These are phyloP conservation scores for Trichoderma sp. DNA, from an alignment of 2,329 filamentous ascomycete species.

Conservation along the genomic window DNA sequence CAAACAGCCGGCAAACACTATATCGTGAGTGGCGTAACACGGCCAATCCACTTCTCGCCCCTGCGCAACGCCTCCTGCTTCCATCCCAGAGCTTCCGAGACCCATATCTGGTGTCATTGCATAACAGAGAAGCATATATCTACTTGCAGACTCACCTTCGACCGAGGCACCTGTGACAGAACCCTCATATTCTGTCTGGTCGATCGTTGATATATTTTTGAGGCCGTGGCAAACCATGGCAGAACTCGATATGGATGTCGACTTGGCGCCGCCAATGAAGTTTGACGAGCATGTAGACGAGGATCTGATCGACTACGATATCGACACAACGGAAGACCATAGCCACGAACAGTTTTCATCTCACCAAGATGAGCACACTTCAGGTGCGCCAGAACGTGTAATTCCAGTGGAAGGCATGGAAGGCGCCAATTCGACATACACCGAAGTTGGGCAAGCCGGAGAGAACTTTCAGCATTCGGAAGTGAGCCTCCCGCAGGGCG, in stretches of 20 bases:
- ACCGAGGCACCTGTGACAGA: not conserved
- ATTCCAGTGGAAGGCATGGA: conserved; percentile 3
- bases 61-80: not conserved
- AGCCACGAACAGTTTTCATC: conserved; percentile 6
- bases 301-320: conserved; percentile 44
- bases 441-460: not conserved
- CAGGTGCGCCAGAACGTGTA: not conserved
- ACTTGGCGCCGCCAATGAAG: conserved; percentile 32
- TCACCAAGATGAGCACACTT: conserved; percentile 16
- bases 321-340: conserved; percentile 32
- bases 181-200: not conserved
- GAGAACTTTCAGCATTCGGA: not conserved
- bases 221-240: conserved; percentile 30
- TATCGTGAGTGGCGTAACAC: conserved; percentile 19
- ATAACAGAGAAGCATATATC: not conserved
- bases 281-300: conserved; percentile 35
- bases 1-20: conserved; percentile 11
- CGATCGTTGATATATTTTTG: not conserved
- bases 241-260: conserved; percentile 39
- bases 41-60: not conserved
- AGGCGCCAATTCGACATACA: not conserved
- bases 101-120: not conserved
- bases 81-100: not conserved
- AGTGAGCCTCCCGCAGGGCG: not conserved
- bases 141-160: not conserved